Evolutionary conservation across 768 basidiomycete species (phyloP), one percentile per base, ranked within the genome.

Genomic region (Boletus coccyginus): DNA sequence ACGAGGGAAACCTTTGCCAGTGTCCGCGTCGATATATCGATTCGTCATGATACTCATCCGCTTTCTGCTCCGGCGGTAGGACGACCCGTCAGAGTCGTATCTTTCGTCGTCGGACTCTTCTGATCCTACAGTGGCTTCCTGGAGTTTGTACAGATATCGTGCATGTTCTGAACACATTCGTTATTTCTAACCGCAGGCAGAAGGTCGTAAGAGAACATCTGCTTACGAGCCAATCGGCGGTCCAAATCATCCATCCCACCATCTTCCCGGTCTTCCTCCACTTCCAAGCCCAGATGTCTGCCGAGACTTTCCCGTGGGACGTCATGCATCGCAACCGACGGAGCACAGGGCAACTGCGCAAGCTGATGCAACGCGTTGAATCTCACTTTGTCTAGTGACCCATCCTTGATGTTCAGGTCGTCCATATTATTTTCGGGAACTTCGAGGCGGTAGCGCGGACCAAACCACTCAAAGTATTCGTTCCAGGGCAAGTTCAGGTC

Each of bases 391-490:
- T 96, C 87, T 35, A 98, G 73, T 31, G 90, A 89, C 11, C 83
- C 83, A 62, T 95, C 89, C 59, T 81, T 83, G 56, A 87, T 72
- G 68, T 98, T 99, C 64, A 91, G 74, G 66, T 98, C 93, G 58
- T 97, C 94, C 90, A 96, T 92, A 66, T 98, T 98, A 65, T 90
- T 98, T 59, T 83, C 80, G 27, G 85, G 80, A 2, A 99, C 95
- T 66, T 98, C 95, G 38, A 99, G 78, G 58, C 94, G 80, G 73
- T 95, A 99, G 58, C 94, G 78, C 16, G 96, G 96, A 0, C 95
- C 97, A 70, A 95, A 98, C 87, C 94, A 99, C 71, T 98, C 96
- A 68, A 98, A 92, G 70, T 94, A 96, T 62, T 87, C 83, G 71
- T 87, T 91, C 84, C 86, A 93, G 2, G 90, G 91, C 55, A 94